phyloP scores from a whole-genome alignment of 805 yeast genomes.

The Saturnispora quitensis region DNA sequence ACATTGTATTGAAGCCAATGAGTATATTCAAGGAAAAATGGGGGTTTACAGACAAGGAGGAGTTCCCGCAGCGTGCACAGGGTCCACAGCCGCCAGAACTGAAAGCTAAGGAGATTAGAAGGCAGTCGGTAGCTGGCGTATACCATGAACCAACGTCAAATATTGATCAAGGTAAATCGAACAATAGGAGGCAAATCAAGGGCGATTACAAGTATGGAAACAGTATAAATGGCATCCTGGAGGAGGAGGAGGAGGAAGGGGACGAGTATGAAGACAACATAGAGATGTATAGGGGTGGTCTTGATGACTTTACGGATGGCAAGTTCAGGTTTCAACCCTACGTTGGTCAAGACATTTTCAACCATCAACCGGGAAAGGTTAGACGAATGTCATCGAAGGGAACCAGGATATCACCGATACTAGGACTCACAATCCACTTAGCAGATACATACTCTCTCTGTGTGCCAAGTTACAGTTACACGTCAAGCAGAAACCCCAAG shows the following conservation, averaged over 20 bases:
- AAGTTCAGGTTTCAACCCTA: neutral
- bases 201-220: neutral
- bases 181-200: neutral
- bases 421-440: conserved; percentile 68
- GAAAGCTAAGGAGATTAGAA: conserved; percentile 14
- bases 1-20: conserved; percentile 1
- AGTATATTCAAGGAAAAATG: conserved; percentile 8
- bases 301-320: neutral
- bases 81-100: conserved; percentile 21
- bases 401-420: conserved; percentile 64
- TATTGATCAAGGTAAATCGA: neutral
- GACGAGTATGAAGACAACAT: neutral
- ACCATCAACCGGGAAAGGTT: neutral
- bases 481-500: conserved; percentile 78
- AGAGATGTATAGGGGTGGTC: neutral
- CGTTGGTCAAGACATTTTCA: neutral
- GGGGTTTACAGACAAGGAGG: conserved; percentile 2
- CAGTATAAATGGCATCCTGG: neutral
- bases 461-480: conserved; percentile 76
- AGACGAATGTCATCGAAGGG: conserved; percentile 55
- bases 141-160: conserved; percentile 13
- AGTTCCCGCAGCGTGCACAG: conserved; percentile 25
- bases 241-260: neutral
- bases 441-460: conserved; percentile 78
- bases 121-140: conserved; percentile 26